These are phyloP conservation scores for Fusarium sp. DNA, from an alignment of 2,329 filamentous ascomycete genomes.

Conservation along the genomic window DNA sequence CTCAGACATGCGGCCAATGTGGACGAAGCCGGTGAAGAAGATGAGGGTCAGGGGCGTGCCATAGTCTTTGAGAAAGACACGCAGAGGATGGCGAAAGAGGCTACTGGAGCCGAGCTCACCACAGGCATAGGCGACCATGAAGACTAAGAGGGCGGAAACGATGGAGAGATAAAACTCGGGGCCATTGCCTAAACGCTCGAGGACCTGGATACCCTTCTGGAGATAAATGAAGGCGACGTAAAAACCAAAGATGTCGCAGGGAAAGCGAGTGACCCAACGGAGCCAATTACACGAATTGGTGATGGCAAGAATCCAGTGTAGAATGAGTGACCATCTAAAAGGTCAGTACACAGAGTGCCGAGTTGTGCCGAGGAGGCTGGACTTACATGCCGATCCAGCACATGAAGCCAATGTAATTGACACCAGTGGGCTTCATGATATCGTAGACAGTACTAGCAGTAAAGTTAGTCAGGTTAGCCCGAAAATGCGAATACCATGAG, in stretches of 20 bases:
- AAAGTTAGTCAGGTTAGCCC: slow-evolving; percentile 5
- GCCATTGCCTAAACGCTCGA: slow-evolving; percentile 77
- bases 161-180: slow-evolving; percentile 83
- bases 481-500: background rate
- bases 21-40: slow-evolving; percentile 91
- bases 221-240: slow-evolving; percentile 94
- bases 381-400: slow-evolving; percentile 84
- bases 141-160: slow-evolving; percentile 79
- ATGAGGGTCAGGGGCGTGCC: slow-evolving; percentile 85
- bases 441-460: slow-evolving; percentile 81
- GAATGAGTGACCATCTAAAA: slow-evolving; percentile 79
- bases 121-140: slow-evolving; percentile 80
- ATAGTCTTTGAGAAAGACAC: slow-evolving; percentile 90
- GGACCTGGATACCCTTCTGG: slow-evolving; percentile 89
- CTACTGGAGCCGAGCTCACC: slow-evolving; percentile 76
- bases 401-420: slow-evolving; percentile 91
- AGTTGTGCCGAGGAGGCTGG: too few relatives aligned
- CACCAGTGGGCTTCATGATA: slow-evolving; percentile 81
- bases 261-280: slow-evolving; percentile 91
- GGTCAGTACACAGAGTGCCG: slow-evolving; percentile 1
- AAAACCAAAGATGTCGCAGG: slow-evolving; percentile 94
- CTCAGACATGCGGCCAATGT: slow-evolving; percentile 83
- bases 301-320: slow-evolving; percentile 86
- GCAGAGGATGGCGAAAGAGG: slow-evolving; percentile 79
- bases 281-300: slow-evolving; percentile 90